These are phyloP conservation scores for Fusarium pininemorale DNA, from an alignment of 2,329 filamentous ascomycete species.

Conservation along the genomic window DNA sequence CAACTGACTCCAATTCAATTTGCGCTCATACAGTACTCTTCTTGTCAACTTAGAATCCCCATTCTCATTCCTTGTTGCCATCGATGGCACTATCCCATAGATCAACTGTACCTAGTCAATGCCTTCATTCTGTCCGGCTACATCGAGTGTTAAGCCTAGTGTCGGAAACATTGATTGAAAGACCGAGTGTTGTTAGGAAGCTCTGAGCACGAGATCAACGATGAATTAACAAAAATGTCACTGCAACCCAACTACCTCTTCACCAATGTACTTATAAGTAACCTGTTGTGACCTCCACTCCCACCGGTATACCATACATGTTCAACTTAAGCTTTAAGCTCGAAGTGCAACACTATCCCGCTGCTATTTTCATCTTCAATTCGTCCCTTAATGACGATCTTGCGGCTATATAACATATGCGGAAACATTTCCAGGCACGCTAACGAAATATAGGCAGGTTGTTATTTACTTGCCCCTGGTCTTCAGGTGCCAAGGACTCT, in stretches of 20 bases:
- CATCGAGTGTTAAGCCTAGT: neutral
- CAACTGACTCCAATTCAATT: neutral
- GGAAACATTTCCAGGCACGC: neutral
- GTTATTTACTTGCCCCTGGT: neutral
- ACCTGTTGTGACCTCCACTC: neutral
- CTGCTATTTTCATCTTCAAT: neutral
- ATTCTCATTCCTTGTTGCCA: neutral
- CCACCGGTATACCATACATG: neutral
- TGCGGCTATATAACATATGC: neutral
- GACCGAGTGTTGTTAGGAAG: neutral
- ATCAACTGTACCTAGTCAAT: neutral
- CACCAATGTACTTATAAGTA: neutral
- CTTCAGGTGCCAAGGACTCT: constrained; percentile 10
- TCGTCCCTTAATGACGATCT: constrained; percentile 2
- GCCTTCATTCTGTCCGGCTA: neutral
- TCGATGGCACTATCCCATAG: neutral
- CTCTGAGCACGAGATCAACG: neutral
- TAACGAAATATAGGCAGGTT: constrained; percentile 23
- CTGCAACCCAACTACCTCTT: neutral
- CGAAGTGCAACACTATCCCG: neutral
- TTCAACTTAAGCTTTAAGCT: neutral
- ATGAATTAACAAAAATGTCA: neutral
- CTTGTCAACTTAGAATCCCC: neutral
- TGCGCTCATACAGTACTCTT: neutral
- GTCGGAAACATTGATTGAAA: too few relatives aligned